A percentile compares a stretch with the other conserved stretches of the same genome.
These are phyloP conservation scores for Kodamaea ohmeri DNA, from an alignment of 1,139 yeast species.

Conservation along the genomic window DNA sequence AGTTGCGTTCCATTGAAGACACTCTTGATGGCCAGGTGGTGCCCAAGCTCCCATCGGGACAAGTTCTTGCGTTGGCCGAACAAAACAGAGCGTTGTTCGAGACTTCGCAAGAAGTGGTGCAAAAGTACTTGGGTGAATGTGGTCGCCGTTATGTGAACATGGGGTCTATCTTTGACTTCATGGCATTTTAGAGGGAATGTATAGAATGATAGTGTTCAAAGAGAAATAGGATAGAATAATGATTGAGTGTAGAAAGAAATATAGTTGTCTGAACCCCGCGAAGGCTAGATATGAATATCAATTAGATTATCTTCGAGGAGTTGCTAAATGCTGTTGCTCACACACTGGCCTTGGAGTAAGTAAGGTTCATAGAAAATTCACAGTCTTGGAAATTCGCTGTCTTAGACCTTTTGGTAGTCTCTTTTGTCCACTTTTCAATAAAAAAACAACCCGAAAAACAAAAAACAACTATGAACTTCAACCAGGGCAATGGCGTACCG, in stretches of 20 bases:
- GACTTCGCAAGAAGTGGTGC: slow-evolving; percentile 59
- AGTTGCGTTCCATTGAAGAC: slow-evolving; percentile 49
- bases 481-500: slow-evolving; percentile 10
- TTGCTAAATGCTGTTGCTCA: too few relatives aligned
- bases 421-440: slow-evolving; percentile 2
- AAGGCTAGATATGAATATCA: too few relatives aligned
- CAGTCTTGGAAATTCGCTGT: not conserved
- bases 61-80: slow-evolving; percentile 71
- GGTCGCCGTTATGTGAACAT: slow-evolving; percentile 92
- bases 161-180: slow-evolving; percentile 72
- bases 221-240: too few relatives aligned
- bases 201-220: not conserved
- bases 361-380: not conserved
- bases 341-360: too few relatives aligned
- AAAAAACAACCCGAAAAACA: slow-evolving; percentile 8
- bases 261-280: too few relatives aligned
- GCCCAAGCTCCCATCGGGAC: slow-evolving; percentile 51
- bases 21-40: slow-evolving; percentile 24
- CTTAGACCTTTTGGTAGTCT: not conserved
- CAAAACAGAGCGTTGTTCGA: slow-evolving; percentile 69
- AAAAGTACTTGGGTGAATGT: slow-evolving; percentile 74
- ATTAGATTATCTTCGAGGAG: too few relatives aligned
- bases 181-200: slow-evolving; percentile 20
- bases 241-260: too few relatives aligned
- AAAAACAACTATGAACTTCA: slow-evolving; percentile 11